A percentile compares a stretch with the other conserved stretches of the same genome.
These are phyloP conservation scores for Aristolochia contorta DNA, from an alignment of 164 flowering plant species.

Conservation along the genomic window DNA sequence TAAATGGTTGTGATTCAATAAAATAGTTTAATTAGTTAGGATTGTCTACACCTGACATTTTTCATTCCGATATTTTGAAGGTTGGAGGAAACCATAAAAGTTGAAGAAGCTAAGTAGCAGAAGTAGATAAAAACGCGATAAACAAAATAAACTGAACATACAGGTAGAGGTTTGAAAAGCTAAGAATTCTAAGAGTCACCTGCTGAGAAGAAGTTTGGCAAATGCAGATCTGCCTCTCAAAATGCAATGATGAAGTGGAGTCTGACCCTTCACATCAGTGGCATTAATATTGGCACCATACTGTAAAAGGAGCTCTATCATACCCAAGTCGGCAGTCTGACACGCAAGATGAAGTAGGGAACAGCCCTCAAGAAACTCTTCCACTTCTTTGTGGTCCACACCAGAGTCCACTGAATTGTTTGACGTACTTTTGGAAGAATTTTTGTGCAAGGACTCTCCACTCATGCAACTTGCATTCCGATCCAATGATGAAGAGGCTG, in stretches of 20 bases:
- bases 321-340: slow-evolving; percentile 63
- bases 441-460: slow-evolving; percentile 20
- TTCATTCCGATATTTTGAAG: neutral
- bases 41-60: neutral
- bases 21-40: no score
- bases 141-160: neutral
- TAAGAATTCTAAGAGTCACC: slow-evolving; percentile 28
- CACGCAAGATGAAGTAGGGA: slow-evolving; percentile 85
- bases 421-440: slow-evolving; percentile 22
- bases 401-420: slow-evolving; percentile 15
- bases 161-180: neutral
- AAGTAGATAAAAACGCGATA: neutral
- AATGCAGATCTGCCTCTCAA: slow-evolving; percentile 34
- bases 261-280: slow-evolving; percentile 56
- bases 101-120: neutral
- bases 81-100: no score
- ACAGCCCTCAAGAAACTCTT: slow-evolving; percentile 44
- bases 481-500: slow-evolving; percentile 12
- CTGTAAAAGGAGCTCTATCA: slow-evolving; percentile 88
- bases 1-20: no score
- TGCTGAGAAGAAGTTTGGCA: slow-evolving; percentile 53
- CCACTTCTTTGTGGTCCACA: slow-evolving; percentile 23
- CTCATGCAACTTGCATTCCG: slow-evolving; percentile 19
- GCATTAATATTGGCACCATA: slow-evolving; percentile 71
- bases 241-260: slow-evolving; percentile 71